Evolutionary conservation across 2,329 filamentous ascomycete genomes (phyloP).

Genomic region (Fusarium napiforme): DNA sequence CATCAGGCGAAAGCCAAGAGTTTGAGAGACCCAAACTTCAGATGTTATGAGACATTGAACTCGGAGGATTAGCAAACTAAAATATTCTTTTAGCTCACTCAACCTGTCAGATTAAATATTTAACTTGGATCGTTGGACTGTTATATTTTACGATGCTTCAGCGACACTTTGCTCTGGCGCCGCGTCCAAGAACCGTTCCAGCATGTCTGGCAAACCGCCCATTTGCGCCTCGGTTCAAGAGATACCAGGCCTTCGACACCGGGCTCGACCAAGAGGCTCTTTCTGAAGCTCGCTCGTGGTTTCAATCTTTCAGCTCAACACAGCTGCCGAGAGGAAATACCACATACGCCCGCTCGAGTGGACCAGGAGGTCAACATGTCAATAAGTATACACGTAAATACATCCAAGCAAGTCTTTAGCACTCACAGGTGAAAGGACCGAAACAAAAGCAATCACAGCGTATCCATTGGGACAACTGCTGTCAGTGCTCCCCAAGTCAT

Average conservation of each 20-base stretch:
- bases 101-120: not conserved
- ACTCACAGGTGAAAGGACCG: constrained; percentile 62
- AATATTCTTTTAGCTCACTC: not conserved
- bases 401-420: constrained; percentile 53
- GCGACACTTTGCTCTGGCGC: constrained; percentile 6
- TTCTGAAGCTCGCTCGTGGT: constrained; percentile 64
- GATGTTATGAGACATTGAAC: constrained; percentile 1
- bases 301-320: constrained; percentile 54
- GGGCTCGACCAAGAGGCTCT: constrained; percentile 62
- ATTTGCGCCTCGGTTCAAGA: constrained; percentile 44
- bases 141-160: constrained; percentile 22
- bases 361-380: constrained; percentile 70
- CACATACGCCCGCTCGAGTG: constrained; percentile 67
- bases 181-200: not conserved
- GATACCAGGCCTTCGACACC: constrained; percentile 62
- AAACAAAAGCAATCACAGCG: constrained; percentile 67
- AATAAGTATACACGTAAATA: constrained; percentile 63
- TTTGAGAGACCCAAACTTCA: not conserved
- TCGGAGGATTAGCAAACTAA: not conserved
- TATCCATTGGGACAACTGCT: constrained; percentile 62
- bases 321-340: constrained; percentile 63
- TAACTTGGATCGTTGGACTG: not conserved
- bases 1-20: constrained; percentile 13
- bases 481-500: constrained; percentile 57
- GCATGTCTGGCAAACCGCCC: not conserved